Evolutionary conservation across 352 stramenopile genomes (phyloP), one percentile per base, ranked within the genome.

Genomic region (Peronosclerospora sorghi): DNA sequence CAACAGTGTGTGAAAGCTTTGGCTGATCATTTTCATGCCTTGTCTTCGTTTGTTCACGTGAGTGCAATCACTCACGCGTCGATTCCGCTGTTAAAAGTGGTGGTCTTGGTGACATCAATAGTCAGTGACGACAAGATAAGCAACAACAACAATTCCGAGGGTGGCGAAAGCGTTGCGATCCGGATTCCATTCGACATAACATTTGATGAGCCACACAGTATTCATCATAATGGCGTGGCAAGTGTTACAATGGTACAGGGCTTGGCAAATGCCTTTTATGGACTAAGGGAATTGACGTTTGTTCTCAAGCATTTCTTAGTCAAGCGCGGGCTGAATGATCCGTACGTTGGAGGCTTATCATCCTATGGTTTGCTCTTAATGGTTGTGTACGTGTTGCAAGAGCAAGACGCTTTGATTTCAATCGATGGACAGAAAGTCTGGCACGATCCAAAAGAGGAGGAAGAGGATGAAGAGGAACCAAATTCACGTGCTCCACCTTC

Each of bases 271-370:
- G 65, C 74, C 13, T 87, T 95, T 13, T 85, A 86, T 32, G 81
- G 80, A 0, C 47, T 96, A 17, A 63, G 73, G 0, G 82, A 94
- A 38, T 42, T 96, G 12, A 83, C 78, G 0, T 61, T 96, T 18
- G 80, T 96, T 7, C 56, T 96, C 15, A 96, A 96, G 56, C 69
- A 91, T 40, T 94, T 95, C 41, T 52, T 96, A 6, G 80, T 73
- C n/a, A 81, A 85, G 26, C 71, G 85, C 19, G 68, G 72, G 4
- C 47, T 95, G 7, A 96, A 95, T 42, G 84, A 96, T 41, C 82
- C 85, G 7, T 96, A 91, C 45, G 60, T 87, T 13, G 86, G 86
- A n/a, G 86, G 86, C 0, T 59, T 96, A 3, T 95, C 82, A 2
- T 94, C 79, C 2, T 96, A 96, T 32, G 83, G 83, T 1, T 54